Base-by-base conservation (phyloP, 164 flowering plant genomes). In the Cinnamomum chago region DNA sequence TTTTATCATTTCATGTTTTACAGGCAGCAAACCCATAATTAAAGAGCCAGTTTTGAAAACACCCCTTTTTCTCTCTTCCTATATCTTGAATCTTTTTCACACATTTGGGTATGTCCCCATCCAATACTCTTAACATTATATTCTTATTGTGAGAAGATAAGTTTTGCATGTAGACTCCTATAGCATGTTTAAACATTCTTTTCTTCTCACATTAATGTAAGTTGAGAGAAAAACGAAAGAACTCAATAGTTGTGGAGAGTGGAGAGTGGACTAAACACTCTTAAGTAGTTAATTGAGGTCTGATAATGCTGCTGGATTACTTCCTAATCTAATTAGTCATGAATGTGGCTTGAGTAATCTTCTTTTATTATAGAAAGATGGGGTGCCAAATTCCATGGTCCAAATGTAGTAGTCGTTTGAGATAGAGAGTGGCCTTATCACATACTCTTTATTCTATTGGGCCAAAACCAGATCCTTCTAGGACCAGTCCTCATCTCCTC, bases 401-500 rank as follows among this genome's bases (percentile, higher is more conserved):
- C 69, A 67, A 67, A 14, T 28, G 40, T 25, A 67, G 35, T 67
- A 17, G 47, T 30, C 28, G 40, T 67, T 25, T 67, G 17, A 50
- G 71, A 52, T 65, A 50, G 71, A 47, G 80, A 75, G 76, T 17
- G 73, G 60, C 80, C 80, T 82, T 79, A 79, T 82, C 84, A 62
- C 60, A 55, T 55, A 15, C 60, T 20, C 60, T 58, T 80, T 70
- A 73, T 72, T 70, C 72, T 70, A 70, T 75, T 72, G 79, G 81
- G 76, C 76, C 72, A 81, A 67, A 75, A 70, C 67, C 35, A 51
- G 81, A 83, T 78, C 73, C 76, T 80, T 75, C 74, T 69, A 70
- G 76, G 72, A 80, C 62, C 70, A 73, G 82, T 79, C 85, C 70
- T 77, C 78, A 20, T 77, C 79, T 51, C 76, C 82, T 79, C 75